A percentile compares a stretch with the other conserved stretches of the same genome.
Conservation (phyloP, 116 monocot genomes). For the Dioscorea cayenensis region DNA sequence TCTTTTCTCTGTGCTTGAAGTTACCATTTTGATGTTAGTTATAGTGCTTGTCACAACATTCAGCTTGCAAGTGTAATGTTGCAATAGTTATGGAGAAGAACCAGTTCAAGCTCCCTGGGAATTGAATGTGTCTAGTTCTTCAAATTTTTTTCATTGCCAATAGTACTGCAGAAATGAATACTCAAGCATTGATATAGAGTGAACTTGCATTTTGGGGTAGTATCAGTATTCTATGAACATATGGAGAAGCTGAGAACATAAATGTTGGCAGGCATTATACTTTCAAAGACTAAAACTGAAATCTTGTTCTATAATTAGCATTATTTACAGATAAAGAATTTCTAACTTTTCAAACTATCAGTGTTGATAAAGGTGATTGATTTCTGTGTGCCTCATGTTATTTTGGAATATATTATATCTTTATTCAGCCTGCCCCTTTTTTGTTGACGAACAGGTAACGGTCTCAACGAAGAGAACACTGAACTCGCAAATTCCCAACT, state of each 20-base stretch:
- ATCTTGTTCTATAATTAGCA: no score
- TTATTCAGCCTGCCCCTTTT: neutral
- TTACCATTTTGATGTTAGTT: neutral
- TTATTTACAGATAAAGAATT: no score
- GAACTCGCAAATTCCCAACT: conserved; percentile 69
- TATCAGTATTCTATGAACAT: no score
- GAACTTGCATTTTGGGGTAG: no score
- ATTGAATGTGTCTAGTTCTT: neutral
- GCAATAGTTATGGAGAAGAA: neutral
- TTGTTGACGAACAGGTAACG: conserved; percentile 42
- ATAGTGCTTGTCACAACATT: neutral
- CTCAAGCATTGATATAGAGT: no score
- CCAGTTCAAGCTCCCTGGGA: neutral
- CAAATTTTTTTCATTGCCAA: neutral
- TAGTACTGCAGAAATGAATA: neutral
- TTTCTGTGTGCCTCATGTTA: neutral
- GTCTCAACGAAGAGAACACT: conserved; percentile 61
- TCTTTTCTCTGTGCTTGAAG: neutral
- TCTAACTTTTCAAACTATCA: no score
- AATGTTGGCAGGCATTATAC: no score
- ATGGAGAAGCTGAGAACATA: no score
- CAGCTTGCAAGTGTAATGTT: neutral
- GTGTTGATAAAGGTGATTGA: neutral
- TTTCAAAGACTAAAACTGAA: no score
- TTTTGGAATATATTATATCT: neutral